These are phyloP conservation scores for Corniculantispora saksenae DNA, from an alignment of 2,329 filamentous ascomycete species.

Conservation along the genomic window DNA sequence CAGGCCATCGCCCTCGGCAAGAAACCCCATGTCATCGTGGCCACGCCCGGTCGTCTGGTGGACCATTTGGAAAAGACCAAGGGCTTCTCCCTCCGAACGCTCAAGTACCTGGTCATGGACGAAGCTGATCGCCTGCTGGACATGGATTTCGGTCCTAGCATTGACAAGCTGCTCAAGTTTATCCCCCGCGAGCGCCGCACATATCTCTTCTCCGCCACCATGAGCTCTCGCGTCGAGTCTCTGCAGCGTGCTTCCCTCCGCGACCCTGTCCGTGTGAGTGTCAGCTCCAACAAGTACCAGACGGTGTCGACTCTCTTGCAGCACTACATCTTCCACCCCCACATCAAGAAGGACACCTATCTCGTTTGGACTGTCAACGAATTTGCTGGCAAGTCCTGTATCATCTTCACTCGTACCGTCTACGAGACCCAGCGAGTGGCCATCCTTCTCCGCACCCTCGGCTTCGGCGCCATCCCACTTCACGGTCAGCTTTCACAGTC, in stretches of 20 bases:
- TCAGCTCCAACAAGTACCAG: conserved; percentile 83
- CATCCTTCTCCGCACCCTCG: conserved; percentile 78
- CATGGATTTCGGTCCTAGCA: conserved; percentile 87
- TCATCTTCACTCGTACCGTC: conserved; percentile 91
- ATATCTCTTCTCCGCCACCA: conserved; percentile 91
- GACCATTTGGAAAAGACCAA: conserved; percentile 97
- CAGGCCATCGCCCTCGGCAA: conserved; percentile 92
- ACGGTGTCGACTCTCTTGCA: conserved; percentile 88
- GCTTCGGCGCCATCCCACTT: conserved; percentile 87
- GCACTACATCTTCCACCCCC: conserved; percentile 82
- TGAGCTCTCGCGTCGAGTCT: conserved; percentile 90
- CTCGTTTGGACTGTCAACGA: conserved; percentile 86
- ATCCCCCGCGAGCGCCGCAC: conserved; percentile 77
- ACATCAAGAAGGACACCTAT: conserved; percentile 86
- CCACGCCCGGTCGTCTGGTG: conserved; percentile 83
- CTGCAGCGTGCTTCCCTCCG: conserved; percentile 85
- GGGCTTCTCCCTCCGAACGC: conserved; percentile 78
- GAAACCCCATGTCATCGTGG: conserved; percentile 91
- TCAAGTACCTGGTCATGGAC: conserved; percentile 93
- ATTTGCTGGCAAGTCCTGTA: conserved; percentile 79
- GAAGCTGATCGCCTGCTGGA: conserved; percentile 91
- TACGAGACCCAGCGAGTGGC: conserved; percentile 86
- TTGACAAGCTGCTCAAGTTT: conserved; percentile 92
- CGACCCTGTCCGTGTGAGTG: conserved; percentile 80
- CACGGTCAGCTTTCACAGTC: conserved; percentile 92